A percentile compares a stretch with the other conserved stretches of the same genome.
Evolutionary conservation across 2,329 filamentous ascomycete species (phyloP).

Genomic region (Domatiomyces catenatus): DNA sequence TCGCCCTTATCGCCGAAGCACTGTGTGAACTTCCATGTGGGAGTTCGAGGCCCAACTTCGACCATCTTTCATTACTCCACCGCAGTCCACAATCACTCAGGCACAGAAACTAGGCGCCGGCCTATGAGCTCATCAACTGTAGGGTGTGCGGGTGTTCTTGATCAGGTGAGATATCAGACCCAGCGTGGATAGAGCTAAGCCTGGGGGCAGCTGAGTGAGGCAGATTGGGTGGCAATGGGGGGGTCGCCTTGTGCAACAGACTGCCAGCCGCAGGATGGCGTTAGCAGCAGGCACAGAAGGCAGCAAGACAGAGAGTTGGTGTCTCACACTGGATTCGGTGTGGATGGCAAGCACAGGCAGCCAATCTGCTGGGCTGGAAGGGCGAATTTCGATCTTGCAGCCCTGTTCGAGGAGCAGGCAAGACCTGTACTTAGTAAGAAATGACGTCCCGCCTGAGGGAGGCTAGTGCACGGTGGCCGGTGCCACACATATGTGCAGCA

Average conservation of each 20-base stretch:
- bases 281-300: neutral
- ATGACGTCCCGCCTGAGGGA: neutral
- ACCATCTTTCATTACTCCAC: constrained; percentile 57
- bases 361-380: neutral
- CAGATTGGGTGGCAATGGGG: neutral
- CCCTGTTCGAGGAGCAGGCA: neutral
- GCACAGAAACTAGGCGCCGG: neutral
- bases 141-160: constrained; percentile 3
- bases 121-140: neutral
- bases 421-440: neutral
- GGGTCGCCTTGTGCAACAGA: neutral
- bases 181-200: neutral
- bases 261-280: neutral
- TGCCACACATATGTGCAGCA: neutral
- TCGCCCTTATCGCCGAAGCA: constrained; percentile 99
- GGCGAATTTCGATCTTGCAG: neutral
- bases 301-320: neutral
- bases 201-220: constrained; percentile 2
- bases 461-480: neutral
- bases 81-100: neutral
- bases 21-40: constrained; percentile 99
- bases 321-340: neutral
- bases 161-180: neutral
- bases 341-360: neutral
- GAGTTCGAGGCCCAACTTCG: constrained; percentile 83